Base-by-base conservation (phyloP, 176 grass and related monocot genomes). In the Aegilops sharonensis region DNA sequence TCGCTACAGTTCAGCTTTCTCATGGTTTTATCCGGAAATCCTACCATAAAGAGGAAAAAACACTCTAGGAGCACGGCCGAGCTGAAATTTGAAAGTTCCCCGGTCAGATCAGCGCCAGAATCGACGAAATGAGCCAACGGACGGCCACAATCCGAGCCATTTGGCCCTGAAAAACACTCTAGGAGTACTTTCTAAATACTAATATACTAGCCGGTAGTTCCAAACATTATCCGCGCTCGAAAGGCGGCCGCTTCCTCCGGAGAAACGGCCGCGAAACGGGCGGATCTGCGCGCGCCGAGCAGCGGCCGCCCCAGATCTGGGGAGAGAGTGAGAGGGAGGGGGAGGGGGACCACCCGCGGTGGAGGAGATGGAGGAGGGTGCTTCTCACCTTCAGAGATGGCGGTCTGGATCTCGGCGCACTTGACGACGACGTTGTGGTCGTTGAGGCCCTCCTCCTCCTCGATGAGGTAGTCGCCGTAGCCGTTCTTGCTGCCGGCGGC, bases 361-460 rank as follows among this genome's bases (percentile, higher is more conserved):
- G 36, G 36, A 8, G 36, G 36, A 37, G 36, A 6, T 4, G 36
- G 36, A 37, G 36, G 36, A 37, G 27, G 27, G 27, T 37, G 36
- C 36, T 37, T 40, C 39, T 94, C 32, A 97, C 95, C 95, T 94
- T 97, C 95, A 5, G 92, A 86, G 64, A 94, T 97, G 62, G 95
- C 95, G 56, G 4, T 81, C 86, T 97, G 95, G 92, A 97, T 94
- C 84, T 97, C 95, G 35, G 86, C 88, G 78, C 95, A 97, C 90
- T 94, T 97, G 69, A 88, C 88, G 42, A 97, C 95, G 78, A 94
- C 90, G 89, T 97, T 94, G 85, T 92, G 95, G 77, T 97, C 92
- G 85, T 94, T 97, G 80, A 97, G 90, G 10, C 95, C 95, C 81
- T 97, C 95, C 89, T 97, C 95, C 88, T 94, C 95, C 85, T 97